These are phyloP conservation scores for Penicillium digitatum DNA, from an alignment of 2,329 filamentous ascomycete species.

Conservation along the genomic window DNA sequence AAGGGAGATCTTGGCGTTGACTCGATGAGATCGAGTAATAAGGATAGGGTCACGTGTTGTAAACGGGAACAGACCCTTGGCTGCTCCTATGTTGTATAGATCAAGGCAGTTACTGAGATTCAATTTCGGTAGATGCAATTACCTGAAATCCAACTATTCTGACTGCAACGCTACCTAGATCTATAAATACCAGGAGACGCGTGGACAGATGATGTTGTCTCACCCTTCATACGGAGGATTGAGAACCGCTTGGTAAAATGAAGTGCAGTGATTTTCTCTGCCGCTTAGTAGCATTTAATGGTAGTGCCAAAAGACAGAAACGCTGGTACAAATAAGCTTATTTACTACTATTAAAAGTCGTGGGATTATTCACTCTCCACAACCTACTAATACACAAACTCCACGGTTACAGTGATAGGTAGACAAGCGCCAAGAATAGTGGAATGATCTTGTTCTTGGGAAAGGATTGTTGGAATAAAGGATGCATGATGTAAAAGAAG, in stretches of 20 bases:
- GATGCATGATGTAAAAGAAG: background rate
- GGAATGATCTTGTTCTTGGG: background rate
- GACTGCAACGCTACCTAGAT: background rate
- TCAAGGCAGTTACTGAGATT: background rate
- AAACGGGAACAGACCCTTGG: background rate
- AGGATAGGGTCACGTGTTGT: background rate
- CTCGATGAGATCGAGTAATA: conserved; percentile 39
- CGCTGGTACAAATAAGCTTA: background rate
- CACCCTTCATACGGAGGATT: background rate
- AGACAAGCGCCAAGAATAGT: background rate
- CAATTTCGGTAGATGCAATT: background rate
- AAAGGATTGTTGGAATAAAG: background rate
- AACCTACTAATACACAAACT: background rate
- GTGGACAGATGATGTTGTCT: background rate
- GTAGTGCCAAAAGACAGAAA: background rate
- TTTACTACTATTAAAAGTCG: background rate
- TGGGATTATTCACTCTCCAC: background rate
- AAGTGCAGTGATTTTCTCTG: background rate
- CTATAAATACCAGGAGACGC: background rate
- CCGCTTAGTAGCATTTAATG: background rate
- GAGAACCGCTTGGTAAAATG: background rate
- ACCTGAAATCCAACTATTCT: background rate
- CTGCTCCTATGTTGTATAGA: background rate
- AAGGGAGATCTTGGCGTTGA: conserved; percentile 18
- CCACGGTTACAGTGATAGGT: background rate